Base-by-base conservation (phyloP, 2,329 filamentous ascomycete species). In the Nannizziopsis barbatae region DNA sequence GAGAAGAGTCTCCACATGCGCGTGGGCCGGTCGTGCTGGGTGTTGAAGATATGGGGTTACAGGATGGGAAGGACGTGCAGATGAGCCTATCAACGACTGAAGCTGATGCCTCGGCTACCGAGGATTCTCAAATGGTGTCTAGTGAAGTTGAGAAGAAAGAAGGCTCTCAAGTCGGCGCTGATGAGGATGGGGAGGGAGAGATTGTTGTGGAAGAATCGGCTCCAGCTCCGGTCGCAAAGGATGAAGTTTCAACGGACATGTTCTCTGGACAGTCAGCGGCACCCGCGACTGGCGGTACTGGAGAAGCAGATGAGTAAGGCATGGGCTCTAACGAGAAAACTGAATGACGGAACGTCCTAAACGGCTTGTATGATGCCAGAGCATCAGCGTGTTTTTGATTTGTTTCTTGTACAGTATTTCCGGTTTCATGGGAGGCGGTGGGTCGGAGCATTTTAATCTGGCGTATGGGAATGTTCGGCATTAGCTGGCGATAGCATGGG, bases 21-120 rank as follows among this genome's bases (percentile, higher is more conserved):
- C 76, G 87, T 36, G 90, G 90, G 0, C 92, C 92, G 0, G 80
- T 86, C 27, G 76, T 86, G 56, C 84, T 96, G 44, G 90, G 89
- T 3, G 80, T 88, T 51, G 81, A 86, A 57, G 92, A 98, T 62
- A 84, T 86, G 55, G 92, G 92, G 0, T 81, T 85, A 8, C 89
- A 86, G 65, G 69, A 66, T 47, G 70, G 70, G n/a, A 66, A 66
- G 49, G 68, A 67, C 2, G 59, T 71, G n/a, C 60, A 70, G 51
- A 62, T 71, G 62, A 60, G 58, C 2, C 62, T 71, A 43, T 49
- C 52, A 3, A 47, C 50, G 20, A 52, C 46, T 37, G 50, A 51
- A 37, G 47, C 42, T 5, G 49, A 57, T 47, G 48, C 30, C 18
- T 45, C 52, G 12, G 40, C 55, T 14, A 51, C 50, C 7, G 55